Conservation (phyloP, 371 early-diverging fungal species). For the Dentiscutata heterogama region DNA sequence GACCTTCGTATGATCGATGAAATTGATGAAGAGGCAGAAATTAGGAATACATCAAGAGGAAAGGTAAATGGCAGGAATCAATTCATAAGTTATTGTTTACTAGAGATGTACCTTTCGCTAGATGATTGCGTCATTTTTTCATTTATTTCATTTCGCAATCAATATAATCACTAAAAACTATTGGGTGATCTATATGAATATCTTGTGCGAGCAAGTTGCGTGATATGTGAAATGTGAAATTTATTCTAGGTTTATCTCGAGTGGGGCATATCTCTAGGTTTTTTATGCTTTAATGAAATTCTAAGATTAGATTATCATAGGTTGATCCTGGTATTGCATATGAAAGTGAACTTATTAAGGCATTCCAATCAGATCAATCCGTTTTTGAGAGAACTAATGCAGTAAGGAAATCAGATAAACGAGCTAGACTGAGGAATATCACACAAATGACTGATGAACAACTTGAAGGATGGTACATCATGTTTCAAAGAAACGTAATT, state of each 20-base stretch:
- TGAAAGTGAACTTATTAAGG: slow-evolving; percentile 67
- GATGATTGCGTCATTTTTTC: no score
- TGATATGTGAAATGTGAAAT: no score
- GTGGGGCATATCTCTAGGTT: no score
- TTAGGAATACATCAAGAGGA: slow-evolving; percentile 14
- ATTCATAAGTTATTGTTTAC: no score
- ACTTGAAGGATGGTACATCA: slow-evolving; percentile 92
- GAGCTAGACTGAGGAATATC: slow-evolving; percentile 66
- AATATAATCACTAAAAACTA: no score
- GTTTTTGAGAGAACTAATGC: slow-evolving; percentile 68
- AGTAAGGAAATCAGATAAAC: slow-evolving; percentile 68
- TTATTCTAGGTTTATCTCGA: no score
- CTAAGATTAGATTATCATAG: neutral
- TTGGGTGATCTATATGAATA: no score
- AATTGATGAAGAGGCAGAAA: slow-evolving; percentile 56
- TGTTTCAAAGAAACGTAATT: slow-evolving; percentile 87
- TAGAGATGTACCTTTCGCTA: no score
- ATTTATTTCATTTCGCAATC: no score
- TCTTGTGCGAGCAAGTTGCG: no score
- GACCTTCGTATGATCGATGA: slow-evolving; percentile 68
- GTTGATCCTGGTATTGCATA: slow-evolving; percentile 67
- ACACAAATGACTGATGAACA: slow-evolving; percentile 92
- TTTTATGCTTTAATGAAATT: neutral
- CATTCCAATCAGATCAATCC: slow-evolving; percentile 61
- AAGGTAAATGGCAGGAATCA: neutral